Evolutionary conservation across 805 yeast genomes (phyloP), one percentile per base, ranked within the genome.

Genomic region (Wickerhamomyces tratensis): DNA sequence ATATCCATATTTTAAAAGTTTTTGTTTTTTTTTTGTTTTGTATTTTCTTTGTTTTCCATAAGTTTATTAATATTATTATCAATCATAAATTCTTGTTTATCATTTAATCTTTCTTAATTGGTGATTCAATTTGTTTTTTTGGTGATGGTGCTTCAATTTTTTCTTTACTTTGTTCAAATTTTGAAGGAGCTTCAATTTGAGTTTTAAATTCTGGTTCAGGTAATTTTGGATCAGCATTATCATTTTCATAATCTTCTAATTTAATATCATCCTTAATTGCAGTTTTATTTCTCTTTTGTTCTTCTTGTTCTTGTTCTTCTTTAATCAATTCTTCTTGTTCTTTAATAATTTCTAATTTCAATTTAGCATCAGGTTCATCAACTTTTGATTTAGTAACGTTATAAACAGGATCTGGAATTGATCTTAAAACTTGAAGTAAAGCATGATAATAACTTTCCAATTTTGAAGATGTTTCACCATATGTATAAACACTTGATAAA

Each of bases 341-440:
- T 60, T 80, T 81, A 46, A 83, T 64, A 39, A 83, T 84, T 52
- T 81, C 80, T 48, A 83, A 69, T 53, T 82, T 79, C 62, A 82
- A 81, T 56, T 78, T 74, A 58, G 75, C 77, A 43, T 64, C 68
- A 38, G 61, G 65, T 15, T 79, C 78, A 40, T 77, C 73, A 49
- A 91, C 88, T 58, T 88, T 94, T 50, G 89, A 74, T 64, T 87
- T 94, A 51, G 96, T 93, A 52, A 87, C 96, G 60, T 91, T 94
- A 68, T 86, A 91, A 46, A 91, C 88, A 62, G 91, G 96, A 55
- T 87, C 94, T 30, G 98, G 98, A 53, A 91, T 78, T 5, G 96
- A 82, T 43, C 86, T 77, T 56, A 91, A 69, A 25, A 91, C 97
- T 15, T 91, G 87, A 51, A 83, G 69, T 49, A 91, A 75, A 14